These are phyloP conservation scores for Excoecaria cochinchinensis DNA, from an alignment of 345 rosid species.

Conservation along the genomic window DNA sequence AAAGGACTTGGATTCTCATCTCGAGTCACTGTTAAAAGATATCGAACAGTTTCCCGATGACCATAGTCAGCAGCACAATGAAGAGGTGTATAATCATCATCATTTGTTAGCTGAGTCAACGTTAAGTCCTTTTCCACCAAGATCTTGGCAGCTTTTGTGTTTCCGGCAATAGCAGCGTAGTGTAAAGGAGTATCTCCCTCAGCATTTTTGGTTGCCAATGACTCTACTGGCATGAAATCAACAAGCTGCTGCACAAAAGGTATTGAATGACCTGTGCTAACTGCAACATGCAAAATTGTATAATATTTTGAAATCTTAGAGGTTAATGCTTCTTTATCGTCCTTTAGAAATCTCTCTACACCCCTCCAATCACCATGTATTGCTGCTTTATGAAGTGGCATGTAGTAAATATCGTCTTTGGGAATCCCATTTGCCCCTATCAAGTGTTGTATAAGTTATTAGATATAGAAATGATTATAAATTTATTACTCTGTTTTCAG, in stretches of 20 bases:
- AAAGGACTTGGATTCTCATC: conserved; percentile 8
- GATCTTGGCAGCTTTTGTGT: not conserved
- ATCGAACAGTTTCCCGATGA: not conserved
- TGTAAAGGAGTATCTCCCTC: not conserved
- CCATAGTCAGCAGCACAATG: conserved; percentile 5
- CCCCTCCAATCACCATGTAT: conserved; percentile 5
- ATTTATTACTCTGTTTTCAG: too few species aligned
- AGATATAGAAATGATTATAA: too few species aligned
- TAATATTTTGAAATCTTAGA: not conserved
- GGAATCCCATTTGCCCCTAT: not conserved
- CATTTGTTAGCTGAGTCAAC: not conserved
- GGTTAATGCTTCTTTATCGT: not conserved
- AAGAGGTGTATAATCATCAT: not conserved
- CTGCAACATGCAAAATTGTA: conserved; percentile 1
- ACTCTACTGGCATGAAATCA: not conserved
- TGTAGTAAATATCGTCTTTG: not conserved
- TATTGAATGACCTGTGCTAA: not conserved
- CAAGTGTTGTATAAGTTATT: too few species aligned
- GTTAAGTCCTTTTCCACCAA: not conserved
- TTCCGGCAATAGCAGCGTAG: conserved; percentile 7
- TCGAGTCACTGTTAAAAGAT: not conserved
- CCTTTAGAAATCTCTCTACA: not conserved
- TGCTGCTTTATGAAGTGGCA: not conserved
- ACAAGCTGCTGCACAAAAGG: not conserved
- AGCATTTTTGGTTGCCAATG: not conserved